Evolutionary conservation across 306 rosid species (phyloP).

Genomic region (Erythrophleum fordii): DNA sequence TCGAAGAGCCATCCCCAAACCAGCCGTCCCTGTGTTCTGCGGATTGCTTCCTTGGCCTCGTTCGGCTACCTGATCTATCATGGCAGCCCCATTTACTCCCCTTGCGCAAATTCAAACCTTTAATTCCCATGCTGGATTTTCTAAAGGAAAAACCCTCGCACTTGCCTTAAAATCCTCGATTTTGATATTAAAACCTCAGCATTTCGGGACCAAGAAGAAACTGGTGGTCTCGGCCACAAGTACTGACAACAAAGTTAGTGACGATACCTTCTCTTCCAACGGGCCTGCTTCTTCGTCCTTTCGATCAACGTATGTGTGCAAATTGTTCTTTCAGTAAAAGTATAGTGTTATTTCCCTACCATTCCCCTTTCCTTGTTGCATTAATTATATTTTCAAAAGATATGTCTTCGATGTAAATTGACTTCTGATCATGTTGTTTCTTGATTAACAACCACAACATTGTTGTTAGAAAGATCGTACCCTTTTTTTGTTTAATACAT

Average conservation of each 20-base stretch:
- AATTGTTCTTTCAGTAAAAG: background rate
- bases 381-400: background rate
- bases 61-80: background rate
- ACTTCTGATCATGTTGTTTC: background rate
- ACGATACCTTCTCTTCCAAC: conserved; percentile 35
- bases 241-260: conserved; percentile 25
- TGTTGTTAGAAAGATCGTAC: background rate
- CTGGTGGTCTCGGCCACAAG: conserved; percentile 47
- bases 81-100: conserved; percentile 53
- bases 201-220: conserved; percentile 34
- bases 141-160: background rate
- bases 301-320: conserved; percentile 48
- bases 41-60: background rate
- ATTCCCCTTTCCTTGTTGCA: background rate
- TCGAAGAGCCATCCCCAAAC: background rate
- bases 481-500: background rate
- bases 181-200: conserved; percentile 27
- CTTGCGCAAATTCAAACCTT: conserved; percentile 16
- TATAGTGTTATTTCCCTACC: background rate
- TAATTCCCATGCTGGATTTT: conserved; percentile 16
- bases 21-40: too few relatives aligned
- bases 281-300: conserved; percentile 42
- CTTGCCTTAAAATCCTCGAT: conserved; percentile 4
- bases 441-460: background rate
- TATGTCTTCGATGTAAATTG: background rate